phyloP scores from a whole-genome alignment of 768 basidiomycete species.

The Lyophyllum semitale region DNA sequence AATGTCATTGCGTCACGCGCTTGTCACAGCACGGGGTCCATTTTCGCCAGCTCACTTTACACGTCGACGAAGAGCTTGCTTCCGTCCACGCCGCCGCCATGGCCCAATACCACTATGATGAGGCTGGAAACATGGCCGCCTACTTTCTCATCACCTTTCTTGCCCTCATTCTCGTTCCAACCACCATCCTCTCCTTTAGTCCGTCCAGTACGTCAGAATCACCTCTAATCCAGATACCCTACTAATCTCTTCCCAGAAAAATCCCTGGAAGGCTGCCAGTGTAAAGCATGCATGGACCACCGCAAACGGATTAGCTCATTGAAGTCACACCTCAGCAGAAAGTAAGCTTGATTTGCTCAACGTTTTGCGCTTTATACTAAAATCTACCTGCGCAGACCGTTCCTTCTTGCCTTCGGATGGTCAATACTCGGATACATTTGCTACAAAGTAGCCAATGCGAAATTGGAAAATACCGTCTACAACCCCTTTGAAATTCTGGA shows the following conservation, averaged over 20 bases:
- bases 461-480: constrained; percentile 73
- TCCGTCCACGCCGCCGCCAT: constrained; percentile 27
- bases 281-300: constrained; percentile 60
- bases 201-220: constrained; percentile 42
- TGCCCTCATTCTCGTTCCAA: constrained; percentile 77
- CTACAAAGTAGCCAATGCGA: constrained; percentile 62
- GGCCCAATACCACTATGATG: constrained; percentile 87
- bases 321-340: constrained; percentile 48
- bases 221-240: not conserved
- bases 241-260: constrained; percentile 28
- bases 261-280: constrained; percentile 56
- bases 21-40: constrained; percentile 9
- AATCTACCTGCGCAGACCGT: constrained; percentile 41
- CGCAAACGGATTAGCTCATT: constrained; percentile 52
- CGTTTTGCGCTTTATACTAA: not conserved
- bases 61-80: constrained; percentile 18
- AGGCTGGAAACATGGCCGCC: constrained; percentile 81
- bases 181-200: constrained; percentile 58
- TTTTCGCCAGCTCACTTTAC: constrained; percentile 19
- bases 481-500: constrained; percentile 95
- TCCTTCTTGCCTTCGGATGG: constrained; percentile 76
- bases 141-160: constrained; percentile 94
- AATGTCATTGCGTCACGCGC: constrained; percentile 14
- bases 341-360: constrained; percentile 36
- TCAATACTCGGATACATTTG: constrained; percentile 62